Base-by-base conservation (phyloP, 1,139 yeast species). In the Yamadazyma pseudoaaseri region DNA sequence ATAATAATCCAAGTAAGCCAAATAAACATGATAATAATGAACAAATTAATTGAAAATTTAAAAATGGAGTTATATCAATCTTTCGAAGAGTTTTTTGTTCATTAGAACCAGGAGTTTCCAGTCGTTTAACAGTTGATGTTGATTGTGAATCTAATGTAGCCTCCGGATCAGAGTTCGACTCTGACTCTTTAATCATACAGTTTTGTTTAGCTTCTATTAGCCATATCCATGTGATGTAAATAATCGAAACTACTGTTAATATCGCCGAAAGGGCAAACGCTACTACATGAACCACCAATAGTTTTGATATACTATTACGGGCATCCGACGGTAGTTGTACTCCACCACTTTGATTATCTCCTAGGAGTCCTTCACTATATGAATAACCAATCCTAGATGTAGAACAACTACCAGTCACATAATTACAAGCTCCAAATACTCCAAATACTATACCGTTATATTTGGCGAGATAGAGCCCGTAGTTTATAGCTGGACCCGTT, bases 271-370 rank as follows among this genome's bases (percentile, higher is more conserved):
- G 53, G 20, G 62, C 59, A 44, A 69, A 65, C 2, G 68, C 71
- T n/a, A 70, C 54, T 13, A 68, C 65, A 45, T 70, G 76, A 24
- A 69, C 71, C 22, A 69, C 69, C 33, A 70, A 49, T 17, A 70
- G 44, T 44, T 69, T 69, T 18, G 73, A 65, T 24, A 70, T 62
- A 26, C 71, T 57, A 37, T 61, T 61, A 5, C 68, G 49, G 3
- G 73, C 72, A 25, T 54, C 45, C 5, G 73, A 65, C 6, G 76
- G 76, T 18, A 70, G 56, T 33, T 56, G 55, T 3, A 62, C 55
- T 6, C 36, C 41, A 3, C 58, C 63, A 39, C 47, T 37, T 46
- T 55, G 24, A 44, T 42, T 7, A 57, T 41, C 14, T 41, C 44
- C 12, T 56, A 47, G 23, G 2, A 14, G 22, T 10, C 27, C 35